These are phyloP conservation scores for Nicotiana noctiflora DNA, from an alignment of 257 asterid species.

Conservation along the genomic window DNA sequence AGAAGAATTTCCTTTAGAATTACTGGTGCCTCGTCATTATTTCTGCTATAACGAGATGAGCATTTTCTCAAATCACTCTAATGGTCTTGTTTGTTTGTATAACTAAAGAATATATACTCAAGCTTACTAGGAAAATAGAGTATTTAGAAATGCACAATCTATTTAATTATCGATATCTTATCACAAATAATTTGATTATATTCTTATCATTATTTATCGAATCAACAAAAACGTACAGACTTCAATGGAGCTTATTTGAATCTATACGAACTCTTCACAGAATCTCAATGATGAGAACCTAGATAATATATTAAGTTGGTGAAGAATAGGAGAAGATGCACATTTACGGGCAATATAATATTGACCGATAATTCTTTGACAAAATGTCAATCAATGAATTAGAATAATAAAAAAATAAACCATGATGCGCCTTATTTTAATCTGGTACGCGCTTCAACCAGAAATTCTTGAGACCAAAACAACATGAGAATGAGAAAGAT, in stretches of 20 bases:
- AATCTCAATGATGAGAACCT: background rate
- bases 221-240: background rate
- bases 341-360: too few species aligned
- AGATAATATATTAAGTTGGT: background rate
- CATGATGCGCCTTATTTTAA: background rate
- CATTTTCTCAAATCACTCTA: background rate
- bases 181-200: background rate
- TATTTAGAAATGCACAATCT: too few species aligned
- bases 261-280: background rate
- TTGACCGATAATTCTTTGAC: background rate
- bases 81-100: background rate
- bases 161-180: background rate
- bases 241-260: background rate
- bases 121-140: too few species aligned
- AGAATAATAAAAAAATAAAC: background rate
- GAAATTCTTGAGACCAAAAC: background rate
- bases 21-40: background rate
- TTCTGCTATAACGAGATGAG: background rate
- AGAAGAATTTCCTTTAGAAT: background rate
- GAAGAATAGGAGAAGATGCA: background rate
- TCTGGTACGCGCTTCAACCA: background rate
- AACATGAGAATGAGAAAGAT: background rate
- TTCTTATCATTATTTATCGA: background rate
- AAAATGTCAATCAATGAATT: background rate
- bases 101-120: too few species aligned